A percentile compares a stretch with the other conserved stretches of the same genome.
These are phyloP conservation scores for Linnemannia hyalina DNA, from an alignment of 192 early-diverging fungal species.

Conservation along the genomic window DNA sequence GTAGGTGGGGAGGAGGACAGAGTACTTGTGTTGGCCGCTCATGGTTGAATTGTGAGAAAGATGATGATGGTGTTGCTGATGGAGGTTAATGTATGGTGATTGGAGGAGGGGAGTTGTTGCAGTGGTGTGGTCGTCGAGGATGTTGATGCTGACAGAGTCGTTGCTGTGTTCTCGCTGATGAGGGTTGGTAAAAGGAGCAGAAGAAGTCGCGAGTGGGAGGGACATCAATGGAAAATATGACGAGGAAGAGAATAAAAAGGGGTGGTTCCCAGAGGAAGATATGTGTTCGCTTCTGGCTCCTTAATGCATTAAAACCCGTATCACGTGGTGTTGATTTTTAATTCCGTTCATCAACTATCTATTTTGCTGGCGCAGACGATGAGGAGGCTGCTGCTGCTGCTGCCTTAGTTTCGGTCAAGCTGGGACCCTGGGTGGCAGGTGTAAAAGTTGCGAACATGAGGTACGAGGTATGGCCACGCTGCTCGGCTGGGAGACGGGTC, in stretches of 20 bases:
- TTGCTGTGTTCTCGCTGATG: slow-evolving; percentile 8
- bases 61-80: slow-evolving; percentile 15
- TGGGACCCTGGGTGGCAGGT: slow-evolving; percentile 53
- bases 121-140: slow-evolving; percentile 34
- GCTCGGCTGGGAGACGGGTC: slow-evolving; percentile 69
- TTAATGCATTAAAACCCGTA: not conserved
- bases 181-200: slow-evolving; percentile 20
- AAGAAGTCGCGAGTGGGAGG: slow-evolving; percentile 9
- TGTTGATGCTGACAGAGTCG: slow-evolving; percentile 56
- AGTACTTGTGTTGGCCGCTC: slow-evolving; percentile 77
- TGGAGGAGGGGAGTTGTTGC: slow-evolving; percentile 10
- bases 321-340: not conserved
- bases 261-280: not conserved
- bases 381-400: not conserved
- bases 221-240: slow-evolving; percentile 13
- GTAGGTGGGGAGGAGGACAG: slow-evolving; percentile 97
- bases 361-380: not conserved
- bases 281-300: not conserved
- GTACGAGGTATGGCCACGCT: slow-evolving; percentile 94
- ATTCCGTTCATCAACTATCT: not conserved
- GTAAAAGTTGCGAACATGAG: slow-evolving; percentile 92
- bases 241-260: not conserved
- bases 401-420: slow-evolving; percentile 22
- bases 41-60: slow-evolving; percentile 16
- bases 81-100: not conserved